phyloP scores from a whole-genome alignment of 345 rosid genomes.

The Rhizophora apiculata region DNA sequence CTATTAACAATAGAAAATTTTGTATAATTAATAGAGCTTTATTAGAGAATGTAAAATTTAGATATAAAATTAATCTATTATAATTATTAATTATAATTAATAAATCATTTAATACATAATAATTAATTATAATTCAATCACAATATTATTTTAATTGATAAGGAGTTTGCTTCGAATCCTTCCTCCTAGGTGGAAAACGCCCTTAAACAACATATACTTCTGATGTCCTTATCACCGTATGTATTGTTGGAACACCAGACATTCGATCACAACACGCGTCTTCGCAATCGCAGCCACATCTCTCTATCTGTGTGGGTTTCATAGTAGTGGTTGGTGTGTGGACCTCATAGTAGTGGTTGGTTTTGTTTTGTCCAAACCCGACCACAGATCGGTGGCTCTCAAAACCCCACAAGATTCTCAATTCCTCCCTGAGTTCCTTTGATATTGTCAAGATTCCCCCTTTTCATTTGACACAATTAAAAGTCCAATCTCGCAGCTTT shows the following conservation, averaged over 20 bases:
- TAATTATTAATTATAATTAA: too few species aligned
- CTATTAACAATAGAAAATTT: too few species aligned
- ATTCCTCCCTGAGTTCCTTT: background rate
- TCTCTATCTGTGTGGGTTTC: background rate
- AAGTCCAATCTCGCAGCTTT: background rate
- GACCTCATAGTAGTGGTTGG: background rate
- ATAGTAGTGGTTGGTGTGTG: background rate
- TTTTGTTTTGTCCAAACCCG: conserved; percentile 7
- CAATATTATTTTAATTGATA: too few species aligned
- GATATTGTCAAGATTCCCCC: conserved; percentile 9
- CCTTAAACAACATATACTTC: background rate
- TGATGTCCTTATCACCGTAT: background rate
- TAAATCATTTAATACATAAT: too few species aligned
- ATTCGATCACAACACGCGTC: background rate
- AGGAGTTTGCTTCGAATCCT: too few species aligned
- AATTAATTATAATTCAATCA: too few species aligned
- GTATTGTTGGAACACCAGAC: background rate
- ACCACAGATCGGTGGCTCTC: conserved; percentile 9
- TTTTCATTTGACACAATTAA: background rate
- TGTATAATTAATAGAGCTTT: too few species aligned
- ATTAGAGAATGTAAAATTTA: too few species aligned
- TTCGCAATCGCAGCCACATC: background rate
- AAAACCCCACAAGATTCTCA: background rate
- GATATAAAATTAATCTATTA: too few species aligned
- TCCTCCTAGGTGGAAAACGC: background rate